A percentile compares a stretch with the other conserved stretches of the same genome.
phyloP scores from a whole-genome alignment of 805 yeast genomes.

The Ogataea polymorpha region DNA sequence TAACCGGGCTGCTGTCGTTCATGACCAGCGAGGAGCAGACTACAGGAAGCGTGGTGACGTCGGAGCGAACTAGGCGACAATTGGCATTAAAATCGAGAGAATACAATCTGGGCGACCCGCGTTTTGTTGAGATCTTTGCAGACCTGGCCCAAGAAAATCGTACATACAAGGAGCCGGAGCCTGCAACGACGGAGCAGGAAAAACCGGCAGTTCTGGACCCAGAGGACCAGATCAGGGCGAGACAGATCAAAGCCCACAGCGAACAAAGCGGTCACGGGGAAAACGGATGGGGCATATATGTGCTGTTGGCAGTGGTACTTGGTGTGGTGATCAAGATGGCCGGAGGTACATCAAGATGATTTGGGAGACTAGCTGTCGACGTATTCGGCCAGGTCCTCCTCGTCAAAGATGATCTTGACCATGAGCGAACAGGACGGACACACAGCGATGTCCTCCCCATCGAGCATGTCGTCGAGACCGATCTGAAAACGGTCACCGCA shows the following conservation, averaged over 20 bases:
- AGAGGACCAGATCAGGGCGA: constrained; percentile 64
- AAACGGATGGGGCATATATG: constrained; percentile 4
- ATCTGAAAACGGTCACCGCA: constrained; percentile 96
- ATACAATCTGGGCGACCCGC: constrained; percentile 56
- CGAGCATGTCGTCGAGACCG: constrained; percentile 74
- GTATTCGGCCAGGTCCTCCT: constrained; percentile 50
- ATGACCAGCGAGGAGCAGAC: constrained; percentile 88
- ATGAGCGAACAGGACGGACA: constrained; percentile 95
- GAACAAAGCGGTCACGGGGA: constrained; percentile 1
- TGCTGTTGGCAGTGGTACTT: constrained; percentile 17
- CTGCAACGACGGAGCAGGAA: constrained; percentile 14
- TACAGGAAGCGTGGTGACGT: constrained; percentile 74
- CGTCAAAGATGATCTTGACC: constrained; percentile 88
- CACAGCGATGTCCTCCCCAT: constrained; percentile 92
- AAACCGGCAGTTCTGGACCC: constrained; percentile 45
- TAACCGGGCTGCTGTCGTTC: constrained; percentile 83
- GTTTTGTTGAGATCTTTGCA: constrained; percentile 63
- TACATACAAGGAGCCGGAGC: constrained; percentile 1
- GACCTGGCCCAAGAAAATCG: constrained; percentile 53
- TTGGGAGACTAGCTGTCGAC: constrained; percentile 23
- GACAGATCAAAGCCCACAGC: constrained; percentile 13
- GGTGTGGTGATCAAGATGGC: constrained; percentile 15
- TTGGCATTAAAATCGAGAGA: constrained; percentile 58
- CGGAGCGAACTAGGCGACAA: constrained; percentile 51
- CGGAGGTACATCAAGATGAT: background rate